phyloP scores from a whole-genome alignment of 202 grass and related monocot species.

The Bolboschoenoplectus hybrid region DNA sequence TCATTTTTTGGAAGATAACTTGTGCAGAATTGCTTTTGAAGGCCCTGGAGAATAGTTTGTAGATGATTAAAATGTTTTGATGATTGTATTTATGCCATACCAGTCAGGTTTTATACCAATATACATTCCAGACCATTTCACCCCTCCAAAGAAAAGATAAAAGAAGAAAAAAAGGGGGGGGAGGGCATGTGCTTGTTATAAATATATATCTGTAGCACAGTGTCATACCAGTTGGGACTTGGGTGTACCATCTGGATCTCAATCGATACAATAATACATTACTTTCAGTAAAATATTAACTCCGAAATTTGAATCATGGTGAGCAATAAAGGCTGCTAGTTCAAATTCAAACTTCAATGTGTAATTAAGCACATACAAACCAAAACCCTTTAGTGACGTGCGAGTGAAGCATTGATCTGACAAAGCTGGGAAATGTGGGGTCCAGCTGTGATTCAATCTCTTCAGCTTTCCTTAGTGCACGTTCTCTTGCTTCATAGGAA shows the following conservation, averaged over 20 bases:
- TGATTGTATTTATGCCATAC: not conserved
- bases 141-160: not conserved
- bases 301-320: not conserved
- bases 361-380: slow-evolving; percentile 55
- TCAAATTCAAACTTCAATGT: slow-evolving; percentile 7
- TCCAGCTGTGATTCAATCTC: slow-evolving; percentile 66
- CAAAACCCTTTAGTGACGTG: slow-evolving; percentile 76
- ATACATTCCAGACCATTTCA: not conserved
- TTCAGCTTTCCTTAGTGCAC: slow-evolving; percentile 69
- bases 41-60: slow-evolving; percentile 44
- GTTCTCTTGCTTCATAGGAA: slow-evolving; percentile 58
- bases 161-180: not conserved
- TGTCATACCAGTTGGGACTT: not conserved
- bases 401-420: slow-evolving; percentile 79
- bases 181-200: not conserved
- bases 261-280: not conserved
- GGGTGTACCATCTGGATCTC: not conserved
- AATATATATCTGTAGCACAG: not conserved
- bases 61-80: not conserved
- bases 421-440: slow-evolving; percentile 56
- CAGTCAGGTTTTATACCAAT: not conserved
- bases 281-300: not conserved
- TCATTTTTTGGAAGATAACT: slow-evolving; percentile 67
- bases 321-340: not conserved
- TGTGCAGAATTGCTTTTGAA: slow-evolving; percentile 69